phyloP scores from a whole-genome alignment of 352 stramenopile species.

The Pelagophyceae sp. region DNA sequence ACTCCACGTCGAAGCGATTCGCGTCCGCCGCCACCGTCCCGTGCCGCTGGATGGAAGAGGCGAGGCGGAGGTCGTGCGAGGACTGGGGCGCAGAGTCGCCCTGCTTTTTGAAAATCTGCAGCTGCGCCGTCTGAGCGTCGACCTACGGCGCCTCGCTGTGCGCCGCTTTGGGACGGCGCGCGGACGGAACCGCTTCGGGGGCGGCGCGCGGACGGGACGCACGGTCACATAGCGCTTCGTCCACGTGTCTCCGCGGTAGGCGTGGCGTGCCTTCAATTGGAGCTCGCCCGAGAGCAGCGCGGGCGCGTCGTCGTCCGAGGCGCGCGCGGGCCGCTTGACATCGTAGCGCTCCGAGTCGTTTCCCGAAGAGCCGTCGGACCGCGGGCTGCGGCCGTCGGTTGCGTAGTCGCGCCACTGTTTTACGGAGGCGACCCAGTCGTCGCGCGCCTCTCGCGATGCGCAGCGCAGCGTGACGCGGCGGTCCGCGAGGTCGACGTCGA shows the following conservation, averaged over 20 bases:
- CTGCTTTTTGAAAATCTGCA: neutral
- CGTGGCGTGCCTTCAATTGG: neutral
- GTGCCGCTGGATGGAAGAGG: neutral
- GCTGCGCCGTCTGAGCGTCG: neutral
- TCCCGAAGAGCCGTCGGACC: too few relatives aligned
- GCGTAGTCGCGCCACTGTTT: neutral
- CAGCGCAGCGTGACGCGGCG: neutral
- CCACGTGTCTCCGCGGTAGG: neutral
- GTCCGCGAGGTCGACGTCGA: neutral
- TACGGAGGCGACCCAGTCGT: neutral
- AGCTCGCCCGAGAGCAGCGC: neutral
- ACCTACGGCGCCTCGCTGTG: too few relatives aligned
- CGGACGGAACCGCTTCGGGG: too few relatives aligned
- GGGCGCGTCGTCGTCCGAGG: too few relatives aligned
- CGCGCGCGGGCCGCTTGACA: neutral
- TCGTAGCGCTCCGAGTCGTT: neutral
- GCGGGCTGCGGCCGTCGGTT: neutral
- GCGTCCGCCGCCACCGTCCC: neutral
- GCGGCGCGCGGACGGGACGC: too few relatives aligned
- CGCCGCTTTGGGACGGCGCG: too few relatives aligned
- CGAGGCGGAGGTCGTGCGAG: neutral
- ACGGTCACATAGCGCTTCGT: neutral
- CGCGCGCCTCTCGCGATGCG: neutral
- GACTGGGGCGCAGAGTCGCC: neutral
- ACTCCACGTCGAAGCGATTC: neutral